Base-by-base conservation (phyloP, 257 asterid genomes). In the Perilla frutescens region DNA sequence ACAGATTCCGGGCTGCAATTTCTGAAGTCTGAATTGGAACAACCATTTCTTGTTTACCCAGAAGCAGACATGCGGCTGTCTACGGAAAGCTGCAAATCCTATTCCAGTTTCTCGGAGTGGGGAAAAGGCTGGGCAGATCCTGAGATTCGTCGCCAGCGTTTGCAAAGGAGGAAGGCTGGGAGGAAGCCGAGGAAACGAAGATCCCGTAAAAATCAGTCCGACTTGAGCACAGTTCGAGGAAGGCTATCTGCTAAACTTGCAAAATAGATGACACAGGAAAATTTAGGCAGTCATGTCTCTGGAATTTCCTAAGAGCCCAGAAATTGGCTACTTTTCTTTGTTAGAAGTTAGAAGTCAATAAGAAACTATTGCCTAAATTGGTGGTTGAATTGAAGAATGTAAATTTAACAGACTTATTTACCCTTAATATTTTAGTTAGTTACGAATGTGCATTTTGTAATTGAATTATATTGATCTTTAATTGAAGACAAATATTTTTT, bases 71-170 rank as follows among this genome's bases (percentile, higher is more conserved):
- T 90, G 96, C 68, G 82, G 76, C 79, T 90, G 44, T 79, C 95
- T 32, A 66, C 45, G 69, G 57, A 32, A 57, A 83, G 34, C 32
- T 34, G 62, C 62, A 88, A 84, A 82, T 26, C 91, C 4, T 79
- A 75, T 80, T 87, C 91, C 14, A 79, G 89, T 80, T 90, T 88
- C 71, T 77, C 96, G 43, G 95, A 88, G 61, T 88, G 96, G 96
- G 93, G 91, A 44, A 82, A 84, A 80, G 96, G 96, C 3, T 90
- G 96, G 95, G 95, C 96, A 15, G 93, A 90, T 76, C 96, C 96
- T 29, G 91, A 90, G 71, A 85, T 87, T 41, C 90, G 96, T 59
- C 87, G 83, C 58, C 93, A 88, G 76, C 91, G 96, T 29, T 81
- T 90, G 49, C 78, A 76, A 65, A 73, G 77, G 65, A 85, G 8